Evolutionary conservation across 257 asterid genomes (phyloP).

Genomic region (Nicotiana otophora): DNA sequence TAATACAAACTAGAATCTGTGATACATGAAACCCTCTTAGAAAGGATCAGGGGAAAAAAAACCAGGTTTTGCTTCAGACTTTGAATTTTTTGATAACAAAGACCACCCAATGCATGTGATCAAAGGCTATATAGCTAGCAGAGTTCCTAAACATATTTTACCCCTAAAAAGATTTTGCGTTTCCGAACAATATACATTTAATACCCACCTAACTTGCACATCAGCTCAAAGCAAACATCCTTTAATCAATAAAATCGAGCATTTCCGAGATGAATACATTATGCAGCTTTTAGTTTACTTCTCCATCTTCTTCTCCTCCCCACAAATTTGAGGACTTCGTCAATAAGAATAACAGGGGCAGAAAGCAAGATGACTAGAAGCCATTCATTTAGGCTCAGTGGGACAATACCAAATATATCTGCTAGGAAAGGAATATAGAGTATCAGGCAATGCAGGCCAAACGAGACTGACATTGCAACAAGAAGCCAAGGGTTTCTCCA

Average conservation of each 20-base stretch:
- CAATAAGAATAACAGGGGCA: slow-evolving; percentile 62
- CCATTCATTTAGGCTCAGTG: slow-evolving; percentile 63
- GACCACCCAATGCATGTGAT: background rate
- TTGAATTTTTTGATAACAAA: background rate
- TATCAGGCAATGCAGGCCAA: slow-evolving; percentile 57
- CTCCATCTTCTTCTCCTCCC: slow-evolving; percentile 49
- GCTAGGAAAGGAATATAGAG: slow-evolving; percentile 70
- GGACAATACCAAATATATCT: slow-evolving; percentile 64
- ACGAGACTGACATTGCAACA: slow-evolving; percentile 63
- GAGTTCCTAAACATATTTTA: background rate
- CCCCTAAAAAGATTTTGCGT: background rate
- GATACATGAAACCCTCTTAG: slow-evolving; percentile 7
- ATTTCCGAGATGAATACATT: background rate
- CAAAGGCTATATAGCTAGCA: background rate
- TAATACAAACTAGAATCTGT: background rate
- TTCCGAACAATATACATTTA: slow-evolving; percentile 3
- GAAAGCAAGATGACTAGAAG: slow-evolving; percentile 54
- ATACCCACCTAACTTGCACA: background rate
- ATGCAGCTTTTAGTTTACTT: slow-evolving; percentile 42
- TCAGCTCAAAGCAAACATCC: background rate
- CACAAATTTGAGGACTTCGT: slow-evolving; percentile 61
- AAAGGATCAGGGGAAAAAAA: background rate
- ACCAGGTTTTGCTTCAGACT: background rate
- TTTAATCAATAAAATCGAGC: background rate
- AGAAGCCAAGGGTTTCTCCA: slow-evolving; percentile 91